Conservation (phyloP, 2,329 filamentous ascomycete genomes). For the Aphanocladium album region DNA sequence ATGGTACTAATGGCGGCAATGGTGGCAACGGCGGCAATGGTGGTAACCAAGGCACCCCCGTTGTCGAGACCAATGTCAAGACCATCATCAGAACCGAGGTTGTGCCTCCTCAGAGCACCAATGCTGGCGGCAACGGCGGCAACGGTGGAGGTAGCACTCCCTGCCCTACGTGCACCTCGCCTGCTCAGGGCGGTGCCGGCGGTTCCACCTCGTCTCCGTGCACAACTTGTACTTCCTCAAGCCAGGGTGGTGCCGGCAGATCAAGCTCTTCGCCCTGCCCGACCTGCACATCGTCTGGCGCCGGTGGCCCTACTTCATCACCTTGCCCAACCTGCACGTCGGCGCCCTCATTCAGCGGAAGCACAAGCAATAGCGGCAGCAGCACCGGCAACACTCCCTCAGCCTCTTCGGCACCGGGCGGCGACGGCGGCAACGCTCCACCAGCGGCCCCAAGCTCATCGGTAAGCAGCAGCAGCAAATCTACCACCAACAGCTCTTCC, state of each 20-base stretch:
- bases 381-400: background rate
- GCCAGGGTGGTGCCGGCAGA: too few species aligned
- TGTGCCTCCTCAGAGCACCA: background rate
- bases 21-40: background rate
- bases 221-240: background rate
- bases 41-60: background rate
- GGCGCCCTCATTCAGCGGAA: too few species aligned
- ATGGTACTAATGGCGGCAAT: background rate
- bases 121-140: background rate
- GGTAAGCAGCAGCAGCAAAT: too few species aligned
- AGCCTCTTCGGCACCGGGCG: too few species aligned
- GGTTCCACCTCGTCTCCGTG: background rate
- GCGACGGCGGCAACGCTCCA: too few species aligned
- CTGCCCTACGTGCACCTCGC: background rate
- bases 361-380: background rate
- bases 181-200: background rate
- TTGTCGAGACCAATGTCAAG: background rate
- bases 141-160: background rate
- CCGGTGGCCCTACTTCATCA: background rate
- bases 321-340: too few species aligned
- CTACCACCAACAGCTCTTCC: too few species aligned
- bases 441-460: too few species aligned
- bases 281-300: too few species aligned
- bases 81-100: background rate
- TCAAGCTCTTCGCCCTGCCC: too few species aligned